phyloP scores from a whole-genome alignment of 2,329 filamentous ascomycete genomes.

The Colletotrichum musae region DNA sequence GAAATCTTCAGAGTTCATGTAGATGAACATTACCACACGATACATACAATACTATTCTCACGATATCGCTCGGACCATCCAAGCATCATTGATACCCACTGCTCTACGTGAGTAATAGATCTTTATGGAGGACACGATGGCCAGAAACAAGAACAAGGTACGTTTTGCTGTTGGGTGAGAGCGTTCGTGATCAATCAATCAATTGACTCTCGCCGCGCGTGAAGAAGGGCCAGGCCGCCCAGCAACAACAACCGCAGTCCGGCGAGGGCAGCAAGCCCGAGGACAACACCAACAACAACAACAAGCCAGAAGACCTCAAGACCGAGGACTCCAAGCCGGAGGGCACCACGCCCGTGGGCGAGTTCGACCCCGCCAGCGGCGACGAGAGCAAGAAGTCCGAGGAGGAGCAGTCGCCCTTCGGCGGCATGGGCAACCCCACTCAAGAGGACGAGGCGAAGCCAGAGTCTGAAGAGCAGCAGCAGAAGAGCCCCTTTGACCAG shows the following conservation, averaged over 20 bases:
- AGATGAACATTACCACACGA: no score
- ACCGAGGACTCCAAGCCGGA: conserved; percentile 31
- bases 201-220: neutral
- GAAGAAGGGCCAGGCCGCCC: conserved; percentile 28
- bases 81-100: neutral
- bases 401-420: neutral
- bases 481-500: conserved; percentile 13
- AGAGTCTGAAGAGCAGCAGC: conserved; percentile 28
- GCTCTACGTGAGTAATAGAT: no score
- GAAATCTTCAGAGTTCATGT: neutral
- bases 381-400: conserved; percentile 18
- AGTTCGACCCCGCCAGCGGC: conserved; percentile 19
- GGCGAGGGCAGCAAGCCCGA: conserved; percentile 34
- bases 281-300: neutral
- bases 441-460: neutral
- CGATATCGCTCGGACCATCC: neutral
- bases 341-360: conserved; percentile 31
- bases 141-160: conserved; percentile 41
- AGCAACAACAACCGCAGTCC: conserved; percentile 17
- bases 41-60: neutral
- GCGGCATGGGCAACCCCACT: neutral
- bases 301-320: neutral
- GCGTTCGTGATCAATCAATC: neutral
- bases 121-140: conserved; percentile 39
- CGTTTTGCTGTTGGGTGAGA: neutral